Evolutionary conservation across 495 filamentous ascomycete genomes (phyloP), one percentile per base, ranked within the genome.

Genomic region (Penicillium flavigenum): DNA sequence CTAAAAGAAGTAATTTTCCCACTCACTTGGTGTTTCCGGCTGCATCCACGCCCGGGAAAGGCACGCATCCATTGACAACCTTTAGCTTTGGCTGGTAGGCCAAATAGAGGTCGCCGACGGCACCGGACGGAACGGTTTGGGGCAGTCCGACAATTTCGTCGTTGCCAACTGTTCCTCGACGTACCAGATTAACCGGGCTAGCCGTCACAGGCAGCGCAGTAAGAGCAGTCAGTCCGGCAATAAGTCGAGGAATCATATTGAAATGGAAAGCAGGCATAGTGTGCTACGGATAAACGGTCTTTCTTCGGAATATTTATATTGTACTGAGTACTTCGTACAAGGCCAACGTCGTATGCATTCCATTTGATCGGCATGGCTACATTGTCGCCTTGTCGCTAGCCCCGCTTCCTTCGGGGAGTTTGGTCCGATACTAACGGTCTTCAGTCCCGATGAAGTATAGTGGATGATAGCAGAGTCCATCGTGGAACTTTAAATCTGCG

Each of bases 1-100:
- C 5, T 34, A 2, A 22, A 8, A 8, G 34, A 45, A 4, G 22
- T 0, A n/a, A 20, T 11, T 12, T 2, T 3, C n/a, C 6, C 32
- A 64, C 76, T 63, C 54, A 81, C 80, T 70, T 73, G 41, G 75
- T 80, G 47, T 81, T 65, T 7, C 81, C 81, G 1, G 69, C 62
- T 1, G 65, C 72, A 55, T 83, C 76, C 8, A 83, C 78, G 3
- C 76, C 80, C 2, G 81, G 79, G 63, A 81, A 82, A 1, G 81
- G 81, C 9, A 83, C 81, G 53, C 81, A 83, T 27, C 81, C 80
- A 59, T 78, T 79, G 10, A 66, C 66, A 9, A 83, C 80, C 1
- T 81, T 52, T 6, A 83, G 65, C 29, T 73, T 71, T 5, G 81
- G 81, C 58, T 83, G 66, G 57, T 81, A 83, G 16, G 74, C 75